Base-by-base conservation (phyloP, 2,329 filamentous ascomycete species). In the Sarocladiaceae sp. region DNA sequence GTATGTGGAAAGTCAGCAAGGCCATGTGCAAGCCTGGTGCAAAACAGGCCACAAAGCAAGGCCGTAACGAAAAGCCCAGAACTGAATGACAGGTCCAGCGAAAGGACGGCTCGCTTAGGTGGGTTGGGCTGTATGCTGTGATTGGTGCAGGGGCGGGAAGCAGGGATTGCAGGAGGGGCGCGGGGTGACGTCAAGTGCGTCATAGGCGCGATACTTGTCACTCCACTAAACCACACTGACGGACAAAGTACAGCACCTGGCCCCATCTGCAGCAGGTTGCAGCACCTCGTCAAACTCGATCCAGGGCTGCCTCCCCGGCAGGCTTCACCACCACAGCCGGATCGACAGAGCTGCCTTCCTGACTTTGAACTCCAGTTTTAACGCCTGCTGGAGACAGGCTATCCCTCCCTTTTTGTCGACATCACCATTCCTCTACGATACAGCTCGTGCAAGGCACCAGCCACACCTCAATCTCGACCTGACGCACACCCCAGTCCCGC, bases 171-270 rank as follows among this genome's bases (percentile, higher is more conserved):
- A 4, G 5, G 40, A 33, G 28, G 44, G 22, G n/a, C 44, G 26
- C 44, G 26, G 28, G 44, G 28, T 48, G 44, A 48, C 44, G 44
- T 48, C 44, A 48, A 18, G 28, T 48, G 44, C 44, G 44, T 48
- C 44, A 48, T 48, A 48, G 28, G 44, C 5, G 13, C 44, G 28
- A 17, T 48, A 31, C 26, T 17, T 48, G n/a, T 20, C 18, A 5
- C 29, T 42, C 12, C 15, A n/a, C 33, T 5, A 12, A 36, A 17
- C 12, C 7, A 13, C 17, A 10, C 28, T 12, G 13, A 22, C 22
- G 4, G 8, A 5, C 22, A 4, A 44, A n/a, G 40, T 26, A 5
- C 40, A 12, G 40, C 10, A 22, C 37, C 23, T 4, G 37, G 40
- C 40, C 40, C 40, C 28, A 20, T 26, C 37, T 22, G 18, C 18